Percentiles rank a stretch among this genome's conserved stretches.
Evolutionary conservation across 768 basidiomycete genomes (phyloP).

Genomic region (Amanita molliuscula): DNA sequence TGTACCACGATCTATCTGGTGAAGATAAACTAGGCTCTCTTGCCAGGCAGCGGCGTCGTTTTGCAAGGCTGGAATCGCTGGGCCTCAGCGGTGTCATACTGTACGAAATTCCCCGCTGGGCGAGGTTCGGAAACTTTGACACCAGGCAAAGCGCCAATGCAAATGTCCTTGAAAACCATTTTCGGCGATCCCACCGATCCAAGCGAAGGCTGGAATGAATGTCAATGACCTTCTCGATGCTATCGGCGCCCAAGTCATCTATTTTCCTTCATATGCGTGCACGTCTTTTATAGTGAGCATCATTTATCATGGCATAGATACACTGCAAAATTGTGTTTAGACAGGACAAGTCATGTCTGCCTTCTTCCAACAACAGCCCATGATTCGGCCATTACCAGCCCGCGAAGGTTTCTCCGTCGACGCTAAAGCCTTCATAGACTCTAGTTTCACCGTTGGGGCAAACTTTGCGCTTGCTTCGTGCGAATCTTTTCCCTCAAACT

Average conservation of each 20-base stretch:
- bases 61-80: constrained; percentile 16
- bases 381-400: constrained; percentile 10
- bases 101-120: constrained; percentile 14
- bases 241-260: constrained; percentile 16
- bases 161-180: constrained; percentile 14
- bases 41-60: constrained; percentile 10
- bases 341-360: constrained; percentile 17
- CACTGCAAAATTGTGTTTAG: constrained; percentile 2
- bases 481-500: background rate
- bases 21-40: background rate
- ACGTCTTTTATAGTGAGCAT: constrained; percentile 20
- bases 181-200: constrained; percentile 17
- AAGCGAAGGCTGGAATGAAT: constrained; percentile 15
- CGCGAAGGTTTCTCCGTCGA: constrained; percentile 14
- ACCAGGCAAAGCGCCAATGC: background rate
- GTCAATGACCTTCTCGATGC: constrained; percentile 18
- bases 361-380: constrained; percentile 11
- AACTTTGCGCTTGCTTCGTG: background rate
- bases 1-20: constrained; percentile 14
- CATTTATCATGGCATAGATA: background rate
- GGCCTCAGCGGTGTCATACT: constrained; percentile 21
- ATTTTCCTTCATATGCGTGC: constrained; percentile 21
- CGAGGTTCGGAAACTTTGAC: background rate
- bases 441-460: constrained; percentile 1
- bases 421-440: background rate